These are phyloP conservation scores for Tulasnella sp. DNA, from an alignment of 768 basidiomycete species.

Conservation along the genomic window DNA sequence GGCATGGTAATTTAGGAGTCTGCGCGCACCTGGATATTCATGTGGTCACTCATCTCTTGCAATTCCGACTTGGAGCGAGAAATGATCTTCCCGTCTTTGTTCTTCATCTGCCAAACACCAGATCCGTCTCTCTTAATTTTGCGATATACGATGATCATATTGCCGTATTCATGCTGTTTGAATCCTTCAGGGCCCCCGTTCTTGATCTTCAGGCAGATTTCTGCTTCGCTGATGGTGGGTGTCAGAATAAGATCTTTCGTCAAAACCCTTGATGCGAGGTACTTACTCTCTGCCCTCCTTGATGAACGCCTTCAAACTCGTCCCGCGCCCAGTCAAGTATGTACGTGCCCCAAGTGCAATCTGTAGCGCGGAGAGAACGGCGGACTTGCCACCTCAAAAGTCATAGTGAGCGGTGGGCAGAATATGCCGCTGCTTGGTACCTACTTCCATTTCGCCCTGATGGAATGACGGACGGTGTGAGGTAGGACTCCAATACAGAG, in stretches of 20 bases:
- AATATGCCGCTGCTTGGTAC: slow-evolving; percentile 26
- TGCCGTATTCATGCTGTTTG: slow-evolving; percentile 73
- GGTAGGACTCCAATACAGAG: background rate
- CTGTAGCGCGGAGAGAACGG: slow-evolving; percentile 84
- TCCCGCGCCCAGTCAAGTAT: slow-evolving; percentile 78
- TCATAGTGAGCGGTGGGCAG: background rate
- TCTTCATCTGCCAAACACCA: slow-evolving; percentile 74
- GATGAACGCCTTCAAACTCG: slow-evolving; percentile 73
- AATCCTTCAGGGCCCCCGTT: slow-evolving; percentile 89
- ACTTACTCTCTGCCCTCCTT: slow-evolving; percentile 70
- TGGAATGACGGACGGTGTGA: background rate
- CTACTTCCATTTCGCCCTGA: slow-evolving; percentile 85
- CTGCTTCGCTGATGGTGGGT: slow-evolving; percentile 28
- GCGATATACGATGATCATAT: slow-evolving; percentile 75
- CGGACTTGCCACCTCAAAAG: slow-evolving; percentile 79
- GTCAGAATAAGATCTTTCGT: background rate
- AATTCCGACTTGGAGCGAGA: slow-evolving; percentile 76
- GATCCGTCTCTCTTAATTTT: slow-evolving; percentile 64
- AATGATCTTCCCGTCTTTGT: slow-evolving; percentile 49
- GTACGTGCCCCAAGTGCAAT: slow-evolving; percentile 92
- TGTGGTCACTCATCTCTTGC: slow-evolving; percentile 80
- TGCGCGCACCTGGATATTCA: slow-evolving; percentile 66
- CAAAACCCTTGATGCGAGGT: background rate
- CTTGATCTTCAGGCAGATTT: slow-evolving; percentile 71
- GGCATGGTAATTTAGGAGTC: background rate